Evolutionary conservation across 2,329 filamentous ascomycete species (phyloP).

Genomic region (Paecilomyces sp.): DNA sequence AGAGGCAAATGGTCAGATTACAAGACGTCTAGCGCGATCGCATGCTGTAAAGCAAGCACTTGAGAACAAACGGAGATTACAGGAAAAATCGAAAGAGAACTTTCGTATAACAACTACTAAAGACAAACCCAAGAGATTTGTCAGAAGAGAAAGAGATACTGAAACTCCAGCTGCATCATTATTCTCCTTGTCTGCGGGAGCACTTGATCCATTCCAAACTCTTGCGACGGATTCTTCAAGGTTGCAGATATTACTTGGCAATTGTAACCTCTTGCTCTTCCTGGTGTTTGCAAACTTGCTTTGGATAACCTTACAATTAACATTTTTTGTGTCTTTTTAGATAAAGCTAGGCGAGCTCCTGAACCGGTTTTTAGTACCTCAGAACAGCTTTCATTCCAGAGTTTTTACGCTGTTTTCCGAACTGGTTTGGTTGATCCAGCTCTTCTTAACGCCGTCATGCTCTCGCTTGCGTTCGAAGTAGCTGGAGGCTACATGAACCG

Average conservation of each 20-base stretch:
- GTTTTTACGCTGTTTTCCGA: constrained; percentile 29
- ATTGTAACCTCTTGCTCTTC: constrained; percentile 1
- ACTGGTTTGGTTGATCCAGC: constrained; percentile 27
- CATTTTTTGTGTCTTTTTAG: constrained; percentile 5
- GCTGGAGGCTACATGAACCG: constrained; percentile 16
- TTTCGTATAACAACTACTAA: constrained; percentile 10
- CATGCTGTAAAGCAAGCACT: constrained; percentile 23
- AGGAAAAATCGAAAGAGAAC: constrained; percentile 17
- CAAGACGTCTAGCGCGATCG: constrained; percentile 19
- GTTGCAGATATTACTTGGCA: constrained; percentile 1
- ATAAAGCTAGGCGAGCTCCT: constrained; percentile 15
- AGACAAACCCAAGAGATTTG: background rate
- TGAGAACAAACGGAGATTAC: constrained; percentile 19
- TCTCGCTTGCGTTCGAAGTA: constrained; percentile 29
- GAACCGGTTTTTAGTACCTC: constrained; percentile 33
- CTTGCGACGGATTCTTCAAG: constrained; percentile 4
- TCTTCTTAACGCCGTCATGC: constrained; percentile 34
- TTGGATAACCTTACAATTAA: background rate
- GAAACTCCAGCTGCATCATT: background rate
- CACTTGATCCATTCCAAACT: constrained; percentile 4
- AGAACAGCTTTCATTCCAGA: constrained; percentile 32
- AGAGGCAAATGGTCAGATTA: constrained; percentile 6
- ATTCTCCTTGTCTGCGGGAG: background rate
- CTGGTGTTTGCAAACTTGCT: background rate
- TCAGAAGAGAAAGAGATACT: background rate